Conservation (phyloP, 768 basidiomycete genomes). For the Mrakia hoshinonis region DNA sequence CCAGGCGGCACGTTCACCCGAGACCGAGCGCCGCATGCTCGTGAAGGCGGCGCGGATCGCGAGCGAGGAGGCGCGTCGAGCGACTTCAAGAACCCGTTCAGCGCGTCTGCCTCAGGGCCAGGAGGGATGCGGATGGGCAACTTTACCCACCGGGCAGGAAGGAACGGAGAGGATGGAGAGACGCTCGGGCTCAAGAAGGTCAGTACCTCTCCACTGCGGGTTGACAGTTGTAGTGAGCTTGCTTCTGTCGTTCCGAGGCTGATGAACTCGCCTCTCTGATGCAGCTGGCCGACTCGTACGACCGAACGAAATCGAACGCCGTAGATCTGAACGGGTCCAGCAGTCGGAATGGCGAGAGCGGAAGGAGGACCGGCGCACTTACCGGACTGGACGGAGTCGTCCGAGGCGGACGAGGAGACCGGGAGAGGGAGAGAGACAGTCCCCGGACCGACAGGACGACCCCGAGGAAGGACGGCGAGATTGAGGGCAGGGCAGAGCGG, state of each 20-base stretch:
- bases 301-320: neutral
- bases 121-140: conserved; percentile 23
- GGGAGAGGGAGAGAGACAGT: neutral
- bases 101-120: neutral
- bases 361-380: neutral
- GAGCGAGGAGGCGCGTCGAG: neutral
- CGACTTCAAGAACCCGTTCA: conserved; percentile 1
- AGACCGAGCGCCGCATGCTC: conserved; percentile 15
- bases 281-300: conserved; percentile 17
- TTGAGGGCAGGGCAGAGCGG: neutral
- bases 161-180: conserved; percentile 9
- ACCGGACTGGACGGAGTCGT: neutral
- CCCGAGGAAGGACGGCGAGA: conserved; percentile 8
- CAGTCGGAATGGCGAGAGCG: neutral
- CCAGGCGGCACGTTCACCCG: neutral
- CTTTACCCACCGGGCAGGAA: conserved; percentile 6
- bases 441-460: neutral
- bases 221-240: neutral
- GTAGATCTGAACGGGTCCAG: neutral
- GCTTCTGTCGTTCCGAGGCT: too few relatives aligned
- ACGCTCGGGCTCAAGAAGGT: conserved; percentile 9
- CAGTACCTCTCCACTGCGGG: neutral
- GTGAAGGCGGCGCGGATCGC: neutral
- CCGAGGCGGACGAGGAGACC: neutral
- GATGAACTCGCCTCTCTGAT: neutral